Percentiles rank a stretch among this genome's conserved stretches.
Conservation (phyloP, 495 filamentous ascomycete genomes). For the Aspergillus coremiiformis region DNA sequence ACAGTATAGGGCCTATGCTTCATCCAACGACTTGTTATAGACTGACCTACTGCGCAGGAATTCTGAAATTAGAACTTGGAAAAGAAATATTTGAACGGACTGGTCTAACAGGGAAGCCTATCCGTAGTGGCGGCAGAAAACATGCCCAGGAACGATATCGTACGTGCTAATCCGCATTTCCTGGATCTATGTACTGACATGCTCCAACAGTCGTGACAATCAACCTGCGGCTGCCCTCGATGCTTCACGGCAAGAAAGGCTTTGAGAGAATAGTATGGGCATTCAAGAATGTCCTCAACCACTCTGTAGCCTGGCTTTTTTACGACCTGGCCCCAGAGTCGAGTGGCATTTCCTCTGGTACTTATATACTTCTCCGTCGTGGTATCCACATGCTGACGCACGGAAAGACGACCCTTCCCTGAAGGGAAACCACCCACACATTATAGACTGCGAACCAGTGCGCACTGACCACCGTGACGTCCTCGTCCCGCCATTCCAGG, state of each 20-base stretch:
- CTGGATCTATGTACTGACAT: not conserved
- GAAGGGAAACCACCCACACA: slow-evolving; percentile 45
- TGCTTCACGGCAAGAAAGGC: slow-evolving; percentile 85
- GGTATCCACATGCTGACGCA: not conserved
- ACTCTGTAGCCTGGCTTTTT: slow-evolving; percentile 74
- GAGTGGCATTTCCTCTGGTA: slow-evolving; percentile 24
- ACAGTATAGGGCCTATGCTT: slow-evolving; percentile 4
- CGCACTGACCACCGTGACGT: slow-evolving; percentile 26
- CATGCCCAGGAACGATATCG: slow-evolving; percentile 54
- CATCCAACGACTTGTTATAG: not conserved
- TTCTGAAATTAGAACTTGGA: slow-evolving; percentile 69
- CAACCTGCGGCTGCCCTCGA: slow-evolving; percentile 69
- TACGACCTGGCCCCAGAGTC: slow-evolving; percentile 46
- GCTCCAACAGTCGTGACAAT: slow-evolving; percentile 61
- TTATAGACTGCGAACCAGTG: slow-evolving; percentile 27
- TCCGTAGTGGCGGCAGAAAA: slow-evolving; percentile 50
- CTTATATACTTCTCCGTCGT: not conserved
- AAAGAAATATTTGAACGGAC: slow-evolving; percentile 80
- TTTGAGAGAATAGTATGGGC: slow-evolving; percentile 83
- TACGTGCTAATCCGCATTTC: slow-evolving; percentile 18
- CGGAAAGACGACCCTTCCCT: slow-evolving; percentile 39
- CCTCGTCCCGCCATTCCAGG: slow-evolving; percentile 44
- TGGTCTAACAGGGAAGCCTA: slow-evolving; percentile 70
- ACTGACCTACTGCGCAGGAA: slow-evolving; percentile 38
- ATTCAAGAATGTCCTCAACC: slow-evolving; percentile 70